phyloP scores from a whole-genome alignment of 768 basidiomycete species.

The Kwoniella europaea region DNA sequence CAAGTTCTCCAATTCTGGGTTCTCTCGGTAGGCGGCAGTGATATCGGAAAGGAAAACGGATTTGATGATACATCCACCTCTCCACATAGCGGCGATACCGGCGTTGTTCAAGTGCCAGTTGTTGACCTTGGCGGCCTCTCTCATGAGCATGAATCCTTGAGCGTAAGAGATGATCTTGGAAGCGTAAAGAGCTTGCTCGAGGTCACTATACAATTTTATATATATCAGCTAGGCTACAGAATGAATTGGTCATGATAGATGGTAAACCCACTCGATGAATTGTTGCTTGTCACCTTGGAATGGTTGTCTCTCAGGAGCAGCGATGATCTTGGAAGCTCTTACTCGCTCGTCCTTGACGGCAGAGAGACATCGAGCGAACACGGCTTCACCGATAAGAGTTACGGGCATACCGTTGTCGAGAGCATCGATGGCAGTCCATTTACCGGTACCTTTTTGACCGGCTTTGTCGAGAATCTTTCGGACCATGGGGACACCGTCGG shows the following conservation, averaged over 20 bases:
- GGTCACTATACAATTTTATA: slow-evolving; percentile 63
- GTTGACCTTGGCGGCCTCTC: slow-evolving; percentile 91
- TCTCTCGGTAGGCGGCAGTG: slow-evolving; percentile 80
- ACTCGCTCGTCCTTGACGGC: slow-evolving; percentile 94
- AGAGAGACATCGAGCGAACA: slow-evolving; percentile 97
- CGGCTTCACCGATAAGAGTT: slow-evolving; percentile 98
- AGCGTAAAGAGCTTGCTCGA: slow-evolving; percentile 98
- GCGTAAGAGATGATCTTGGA: slow-evolving; percentile 99
- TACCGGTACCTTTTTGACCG: slow-evolving; percentile 97
- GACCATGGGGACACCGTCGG: slow-evolving; percentile 85
- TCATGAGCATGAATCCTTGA: slow-evolving; percentile 99
- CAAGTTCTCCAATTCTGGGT: slow-evolving; percentile 80
- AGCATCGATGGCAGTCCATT: slow-evolving; percentile 96
- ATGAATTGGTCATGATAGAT: not conserved
- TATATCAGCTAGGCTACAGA: not conserved
- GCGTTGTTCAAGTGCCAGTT: slow-evolving; percentile 94
- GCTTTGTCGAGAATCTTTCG: slow-evolving; percentile 93
- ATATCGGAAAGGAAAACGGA: slow-evolving; percentile 56
- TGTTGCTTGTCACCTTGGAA: slow-evolving; percentile 98
- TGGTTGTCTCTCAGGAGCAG: slow-evolving; percentile 86
- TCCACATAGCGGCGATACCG: slow-evolving; percentile 99
- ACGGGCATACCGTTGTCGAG: slow-evolving; percentile 83
- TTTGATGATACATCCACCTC: slow-evolving; percentile 99
- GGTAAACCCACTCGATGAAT: slow-evolving; percentile 73
- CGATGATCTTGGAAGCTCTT: slow-evolving; percentile 86